Conservation (phyloP, 2,329 filamentous ascomycete genomes). For the Rosellinia necatrix region DNA sequence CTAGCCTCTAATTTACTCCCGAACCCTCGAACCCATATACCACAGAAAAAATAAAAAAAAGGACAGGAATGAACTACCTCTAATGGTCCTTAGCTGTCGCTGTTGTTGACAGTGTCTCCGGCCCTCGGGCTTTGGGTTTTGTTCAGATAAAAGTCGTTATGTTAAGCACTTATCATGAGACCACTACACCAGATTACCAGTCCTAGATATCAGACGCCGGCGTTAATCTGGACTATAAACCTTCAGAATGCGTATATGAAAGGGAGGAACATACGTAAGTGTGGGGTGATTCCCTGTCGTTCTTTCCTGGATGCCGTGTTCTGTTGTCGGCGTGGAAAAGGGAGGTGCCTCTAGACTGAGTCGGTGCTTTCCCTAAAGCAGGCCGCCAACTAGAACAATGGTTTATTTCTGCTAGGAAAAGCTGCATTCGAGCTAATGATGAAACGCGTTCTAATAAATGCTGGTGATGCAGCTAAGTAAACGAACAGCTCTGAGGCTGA, state of each 20-base stretch:
- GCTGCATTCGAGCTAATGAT: constrained; percentile 2
- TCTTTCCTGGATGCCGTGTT: constrained; percentile 5
- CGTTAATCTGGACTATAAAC: constrained; percentile 3
- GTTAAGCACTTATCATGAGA: not conserved
- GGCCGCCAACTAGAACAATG: constrained; percentile 5
- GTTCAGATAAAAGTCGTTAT: constrained; percentile 8
- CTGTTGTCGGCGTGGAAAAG: constrained; percentile 5
- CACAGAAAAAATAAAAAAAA: constrained; percentile 3
- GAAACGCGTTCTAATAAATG: not conserved
- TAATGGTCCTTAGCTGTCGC: not conserved
- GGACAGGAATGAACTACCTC: not conserved
- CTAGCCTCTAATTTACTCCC: not conserved
- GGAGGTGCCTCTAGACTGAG: not conserved
- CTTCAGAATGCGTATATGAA: constrained; percentile 5
- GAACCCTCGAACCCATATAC: not conserved
- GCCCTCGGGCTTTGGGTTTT: not conserved
- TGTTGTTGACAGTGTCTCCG: not conserved
- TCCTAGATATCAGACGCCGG: not conserved
- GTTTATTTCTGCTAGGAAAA: constrained; percentile 2
- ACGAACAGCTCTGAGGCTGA: constrained; percentile 4
- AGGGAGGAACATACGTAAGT: constrained; percentile 3
- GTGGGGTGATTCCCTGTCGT: constrained; percentile 10
- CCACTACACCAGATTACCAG: not conserved
- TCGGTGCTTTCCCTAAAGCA: constrained; percentile 4
- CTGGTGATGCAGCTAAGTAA: constrained; percentile 2